Conservation (phyloP, 805 yeast species). For the Peterozyma xylosa region DNA sequence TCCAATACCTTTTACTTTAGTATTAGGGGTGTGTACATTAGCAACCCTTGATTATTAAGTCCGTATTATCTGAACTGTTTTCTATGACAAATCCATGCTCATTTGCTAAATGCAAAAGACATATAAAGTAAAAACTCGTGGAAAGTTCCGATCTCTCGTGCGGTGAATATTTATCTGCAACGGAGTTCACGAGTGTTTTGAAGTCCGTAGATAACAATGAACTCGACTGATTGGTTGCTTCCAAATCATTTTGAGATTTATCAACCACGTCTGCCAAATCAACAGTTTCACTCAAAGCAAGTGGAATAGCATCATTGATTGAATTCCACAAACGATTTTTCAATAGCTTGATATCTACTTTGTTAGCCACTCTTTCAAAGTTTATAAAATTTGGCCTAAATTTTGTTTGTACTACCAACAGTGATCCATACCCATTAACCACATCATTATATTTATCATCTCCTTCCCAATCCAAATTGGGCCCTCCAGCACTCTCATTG, state of each 20-base stretch:
- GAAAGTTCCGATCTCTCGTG: constrained; percentile 34
- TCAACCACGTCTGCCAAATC: constrained; percentile 17
- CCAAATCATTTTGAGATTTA: constrained; percentile 5
- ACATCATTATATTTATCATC: constrained; percentile 30
- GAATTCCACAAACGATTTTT: constrained; percentile 41
- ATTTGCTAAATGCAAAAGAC: constrained; percentile 41
- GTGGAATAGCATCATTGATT: constrained; percentile 19
- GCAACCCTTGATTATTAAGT: constrained; percentile 20
- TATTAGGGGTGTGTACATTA: no score
- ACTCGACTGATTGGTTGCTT: constrained; percentile 8
- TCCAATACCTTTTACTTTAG: no score
- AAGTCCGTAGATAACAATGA: constrained; percentile 12
- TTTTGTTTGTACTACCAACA: constrained; percentile 8
- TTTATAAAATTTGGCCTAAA: constrained; percentile 26
- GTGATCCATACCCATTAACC: constrained; percentile 18
- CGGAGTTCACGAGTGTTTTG: constrained; percentile 19
- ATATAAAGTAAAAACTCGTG: constrained; percentile 43
- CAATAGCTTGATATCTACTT: constrained; percentile 37
- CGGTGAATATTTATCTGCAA: constrained; percentile 25
- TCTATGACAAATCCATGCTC: constrained; percentile 36
- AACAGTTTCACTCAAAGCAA: constrained; percentile 22
- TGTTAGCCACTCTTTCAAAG: constrained; percentile 39
- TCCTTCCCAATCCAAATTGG: constrained; percentile 17
- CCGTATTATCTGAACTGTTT: constrained; percentile 25
- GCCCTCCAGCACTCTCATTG: not conserved